Percentiles rank a stretch among this genome's conserved stretches.
Evolutionary conservation across 1,284 basidiomycete genomes (phyloP).

Genomic region (Melanopsichium pennsylvanicum): DNA sequence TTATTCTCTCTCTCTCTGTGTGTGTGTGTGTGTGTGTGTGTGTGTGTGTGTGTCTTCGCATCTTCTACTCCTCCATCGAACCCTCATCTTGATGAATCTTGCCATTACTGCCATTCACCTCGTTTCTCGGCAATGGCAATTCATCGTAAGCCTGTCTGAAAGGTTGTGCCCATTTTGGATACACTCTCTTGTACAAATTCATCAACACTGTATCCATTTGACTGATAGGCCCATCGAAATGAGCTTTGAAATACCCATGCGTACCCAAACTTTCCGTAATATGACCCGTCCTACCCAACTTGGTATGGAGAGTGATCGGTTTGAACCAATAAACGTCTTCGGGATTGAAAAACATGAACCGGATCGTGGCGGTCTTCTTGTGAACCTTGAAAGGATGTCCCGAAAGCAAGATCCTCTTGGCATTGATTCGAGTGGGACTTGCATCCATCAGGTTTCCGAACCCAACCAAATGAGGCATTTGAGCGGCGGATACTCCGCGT

Average conservation of each 20-base stretch:
- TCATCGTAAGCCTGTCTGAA: conserved; percentile 18
- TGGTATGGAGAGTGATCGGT: conserved; percentile 90
- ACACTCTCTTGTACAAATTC: conserved; percentile 73
- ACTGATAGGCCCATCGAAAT: conserved; percentile 91
- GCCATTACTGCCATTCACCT: conserved; percentile 9
- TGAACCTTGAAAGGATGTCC: conserved; percentile 98
- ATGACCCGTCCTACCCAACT: conserved; percentile 89
- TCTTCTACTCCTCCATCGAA: conserved; percentile 15
- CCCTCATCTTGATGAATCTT: neutral
- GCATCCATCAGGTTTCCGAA: conserved; percentile 87
- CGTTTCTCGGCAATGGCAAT: conserved; percentile 27
- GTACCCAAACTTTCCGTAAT: conserved; percentile 91
- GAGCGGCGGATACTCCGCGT: conserved; percentile 55
- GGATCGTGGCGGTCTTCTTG: conserved; percentile 94
- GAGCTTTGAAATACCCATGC: conserved; percentile 94
- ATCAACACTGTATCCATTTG: conserved; percentile 76
- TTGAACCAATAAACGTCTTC: conserved; percentile 94
- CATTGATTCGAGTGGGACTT: conserved; percentile 82
- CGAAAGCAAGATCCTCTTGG: conserved; percentile 90
- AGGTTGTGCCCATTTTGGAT: conserved; percentile 75
- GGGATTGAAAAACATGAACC: conserved; percentile 98
- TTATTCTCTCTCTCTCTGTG: too few species aligned
- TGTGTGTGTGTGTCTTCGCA: too few species aligned
- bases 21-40: too few species aligned
- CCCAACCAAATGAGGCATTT: conserved; percentile 77